Base-by-base conservation (phyloP, 2,329 filamentous ascomycete genomes). In the Trichoderma endophyticum region DNA sequence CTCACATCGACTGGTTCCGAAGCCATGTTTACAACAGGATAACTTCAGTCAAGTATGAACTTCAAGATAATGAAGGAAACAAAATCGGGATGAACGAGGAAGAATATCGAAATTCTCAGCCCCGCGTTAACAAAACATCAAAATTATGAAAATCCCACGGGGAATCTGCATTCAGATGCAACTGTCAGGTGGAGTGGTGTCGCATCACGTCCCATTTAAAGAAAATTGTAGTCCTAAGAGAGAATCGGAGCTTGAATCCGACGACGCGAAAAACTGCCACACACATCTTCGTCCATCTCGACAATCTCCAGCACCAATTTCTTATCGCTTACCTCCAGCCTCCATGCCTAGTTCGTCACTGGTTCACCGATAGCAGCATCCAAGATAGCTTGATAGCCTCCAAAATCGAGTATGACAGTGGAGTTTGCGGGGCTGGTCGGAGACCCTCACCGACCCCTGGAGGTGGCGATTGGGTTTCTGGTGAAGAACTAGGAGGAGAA, bases 361-460 rank as follows among this genome's bases (percentile, higher is more conserved):
- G 36, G 36, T 30, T 54, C 15, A 54, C 12, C 30, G 62, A 65
- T 65, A 65, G 39, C 62, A 54, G 43, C n/a, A 14, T 28, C 21
- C 39, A 6, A 15, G 62, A 65, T 51, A n/a, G 48, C 48, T 51
- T 26, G 62, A 65, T 51, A n/a, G 48, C 48, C 63, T 26, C 11
- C 48, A 54, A 24, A 26, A 21, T 4, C 43, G 54, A 48, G 36
- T 34, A 60, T 43, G 48, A 39, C 34, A 18, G 65, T 69, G 43
- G 57, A 54, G 39, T 56, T 32, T 63, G 67, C 48, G 67, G 32
- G 64, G 64, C 43, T 65, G 62, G 73, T 70, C 73, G 73, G 73
- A 73, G 72, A 70, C 43, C 74, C 65, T 72, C 75, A 61, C 74
- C 74, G 72, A 74, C 70, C 67, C 67, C 67, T 70, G 67, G 65